Evolutionary conservation across 2,329 filamentous ascomycete species (phyloP).

Genomic region (Ascocoryne sarcoides): DNA sequence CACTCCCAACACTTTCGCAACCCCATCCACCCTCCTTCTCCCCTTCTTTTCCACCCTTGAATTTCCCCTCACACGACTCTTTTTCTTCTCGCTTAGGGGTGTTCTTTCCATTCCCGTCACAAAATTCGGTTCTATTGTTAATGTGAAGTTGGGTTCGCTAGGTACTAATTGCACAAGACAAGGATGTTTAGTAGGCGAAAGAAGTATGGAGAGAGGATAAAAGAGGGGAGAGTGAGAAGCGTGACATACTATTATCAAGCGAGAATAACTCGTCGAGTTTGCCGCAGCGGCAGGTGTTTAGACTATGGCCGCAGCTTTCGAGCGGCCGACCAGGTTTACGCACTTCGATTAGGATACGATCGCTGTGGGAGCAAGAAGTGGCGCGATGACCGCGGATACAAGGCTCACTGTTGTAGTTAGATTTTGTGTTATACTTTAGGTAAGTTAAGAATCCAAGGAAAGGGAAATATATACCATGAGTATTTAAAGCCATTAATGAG

Average conservation of each 20-base stretch:
- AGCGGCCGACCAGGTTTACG: slow-evolving; percentile 25
- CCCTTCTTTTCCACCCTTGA: background rate
- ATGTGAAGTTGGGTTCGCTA: too few relatives aligned
- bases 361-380: slow-evolving; percentile 21
- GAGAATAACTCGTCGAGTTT: too few relatives aligned
- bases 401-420: slow-evolving; percentile 15
- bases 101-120: background rate
- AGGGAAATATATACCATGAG: slow-evolving; percentile 19
- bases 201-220: too few relatives aligned
- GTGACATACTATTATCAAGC: too few relatives aligned
- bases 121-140: too few relatives aligned
- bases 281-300: slow-evolving; percentile 20
- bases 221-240: too few relatives aligned
- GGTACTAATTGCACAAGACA: too few relatives aligned
- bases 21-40: too few relatives aligned
- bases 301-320: slow-evolving; percentile 21
- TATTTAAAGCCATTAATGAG: slow-evolving; percentile 24
- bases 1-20: too few relatives aligned
- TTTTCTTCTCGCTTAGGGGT: background rate
- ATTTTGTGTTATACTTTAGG: background rate
- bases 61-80: background rate
- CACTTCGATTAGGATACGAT: slow-evolving; percentile 21
- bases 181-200: too few relatives aligned
- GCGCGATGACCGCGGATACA: slow-evolving; percentile 26
- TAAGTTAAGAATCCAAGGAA: background rate